Base-by-base conservation (phyloP, 2,329 filamentous ascomycete genomes). In the Fusarium sp. region DNA sequence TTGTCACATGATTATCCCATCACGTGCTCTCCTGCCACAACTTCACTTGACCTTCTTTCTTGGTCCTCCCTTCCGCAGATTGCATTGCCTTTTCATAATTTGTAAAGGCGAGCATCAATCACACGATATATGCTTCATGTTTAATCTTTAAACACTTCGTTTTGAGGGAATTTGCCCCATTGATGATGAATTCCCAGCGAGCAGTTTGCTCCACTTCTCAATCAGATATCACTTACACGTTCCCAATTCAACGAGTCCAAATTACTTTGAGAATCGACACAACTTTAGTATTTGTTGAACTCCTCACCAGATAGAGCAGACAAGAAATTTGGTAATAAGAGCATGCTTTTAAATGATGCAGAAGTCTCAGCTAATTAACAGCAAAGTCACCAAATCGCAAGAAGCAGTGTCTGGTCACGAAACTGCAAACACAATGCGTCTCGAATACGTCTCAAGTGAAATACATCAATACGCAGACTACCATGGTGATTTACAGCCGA, bases 1-100 rank as follows among this genome's bases (percentile, higher is more conserved):
- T 20, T 12, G n/a, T 66, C 63, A 66, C 55, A 42, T 66, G 63
- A 66, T 20, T 3, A 0, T 18, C 2, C 0, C 2, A 20, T 66
- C 63, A 66, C 63, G 63, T 66, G 63, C 14, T 4, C 14, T n/a
- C 14, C 14, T 25, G 18, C 9, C 24, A 24, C 56, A 40, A 66
- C 63, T 45, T 66, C 62, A 61, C 43, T 38, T 43, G 25, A 38
- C 22, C 30, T 62, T 62, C 25, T 38, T 29, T 43, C 45, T 38
- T 15, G 16, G 25, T 16, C 25, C 30, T 67, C 32, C 46, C 29
- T 42, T 61, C 46, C 29, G 8, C 16, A 51, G 22, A 34, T 49
- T 8, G 7, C 20, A 12, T 34, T 27, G 10, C 29, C 18, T 11
- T 22, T 29, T 40, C n/a, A 42, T 30, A 18, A 25, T 30, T 15